Evolutionary conservation across 305 asterid species (phyloP), one percentile per base, ranked within the genome.

Genomic region (Fraxinus angustifolia): DNA sequence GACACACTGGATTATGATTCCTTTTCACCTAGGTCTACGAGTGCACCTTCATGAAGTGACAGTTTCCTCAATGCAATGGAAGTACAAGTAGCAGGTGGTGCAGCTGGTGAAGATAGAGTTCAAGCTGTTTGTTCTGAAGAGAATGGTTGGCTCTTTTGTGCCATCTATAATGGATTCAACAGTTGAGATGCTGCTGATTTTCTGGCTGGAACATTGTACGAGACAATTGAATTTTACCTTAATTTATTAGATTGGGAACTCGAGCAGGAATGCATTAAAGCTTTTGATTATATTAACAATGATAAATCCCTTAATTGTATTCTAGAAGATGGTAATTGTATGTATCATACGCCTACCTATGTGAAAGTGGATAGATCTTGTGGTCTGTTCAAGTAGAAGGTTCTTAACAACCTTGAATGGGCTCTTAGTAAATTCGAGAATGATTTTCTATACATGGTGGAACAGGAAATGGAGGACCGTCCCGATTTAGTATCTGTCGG

Each of bases 101-200:
- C 99, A 14, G 98, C 98, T 21, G 99, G 98, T 6, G 98, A 95
- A 85, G 99, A 95, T 82, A 87, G 98, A 78, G 98, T 95, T 74
- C 98, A 95, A 80, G 96, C 98, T 2, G 98, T 95, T 81, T 92
- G 97, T 82, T 92, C 98, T 0, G 97, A 95, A 78, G 97, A 95
- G 79, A 91, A 93, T 6, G 96, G 95, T 19, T 95, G 97, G 97
- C 89, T 95, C 53, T 93, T 95, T 79, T 95, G 99, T 77, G 94
- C 87, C 26, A 91, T 95, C 26, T 93, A 92, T 19, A 98, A 93
- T 72, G 99, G 99, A n/a, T 95, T 95, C 77, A 95, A 95, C 17
- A 98, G 99, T 10, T 85, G 99, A 77, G 99, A 95, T 84, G 99
- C 98, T 4, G 99, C 99, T 1, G 99, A 95, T 90, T 95, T 91